Percentiles rank a stretch among this genome's conserved stretches.
Conservation (phyloP, 2,329 filamentous ascomycete species). For the Cercospora zeina region DNA sequence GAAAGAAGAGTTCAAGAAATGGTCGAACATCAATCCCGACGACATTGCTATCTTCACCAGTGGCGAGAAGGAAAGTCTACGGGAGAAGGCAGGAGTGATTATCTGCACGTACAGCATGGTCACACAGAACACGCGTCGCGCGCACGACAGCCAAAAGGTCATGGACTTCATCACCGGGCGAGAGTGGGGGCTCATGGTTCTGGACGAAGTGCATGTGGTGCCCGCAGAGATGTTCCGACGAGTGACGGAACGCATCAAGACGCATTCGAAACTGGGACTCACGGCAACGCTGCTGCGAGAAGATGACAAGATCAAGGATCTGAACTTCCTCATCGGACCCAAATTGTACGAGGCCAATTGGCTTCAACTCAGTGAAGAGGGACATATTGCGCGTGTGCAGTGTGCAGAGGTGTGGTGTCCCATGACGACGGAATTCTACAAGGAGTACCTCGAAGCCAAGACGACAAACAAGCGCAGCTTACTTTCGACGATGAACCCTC, state of each 20-base stretch:
- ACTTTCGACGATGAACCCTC: conserved; percentile 95
- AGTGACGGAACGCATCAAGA: conserved; percentile 89
- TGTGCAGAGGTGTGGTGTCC: conserved; percentile 99
- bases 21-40: conserved; percentile 95
- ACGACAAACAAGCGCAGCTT: conserved; percentile 66
- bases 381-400: conserved; percentile 94
- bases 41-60: conserved; percentile 95
- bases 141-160: conserved; percentile 93
- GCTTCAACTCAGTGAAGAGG: conserved; percentile 97
- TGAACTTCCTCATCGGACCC: conserved; percentile 96
- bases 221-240: conserved; percentile 95
- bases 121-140: conserved; percentile 81
- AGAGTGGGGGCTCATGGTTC: conserved; percentile 96
- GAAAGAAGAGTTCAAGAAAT: conserved; percentile 94
- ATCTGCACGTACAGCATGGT: conserved; percentile 99
- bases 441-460: conserved; percentile 74
- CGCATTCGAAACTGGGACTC: conserved; percentile 90
- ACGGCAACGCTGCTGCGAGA: conserved; percentile 93
- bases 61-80: conserved; percentile 83
- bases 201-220: conserved; percentile 97
- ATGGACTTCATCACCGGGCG: conserved; percentile 88
- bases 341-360: conserved; percentile 98
- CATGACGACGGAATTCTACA: conserved; percentile 98
- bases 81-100: conserved; percentile 88
- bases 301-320: conserved; percentile 95